These are phyloP conservation scores for Physocladia obscura DNA, from an alignment of 192 early-diverging fungal species.

Conservation along the genomic window DNA sequence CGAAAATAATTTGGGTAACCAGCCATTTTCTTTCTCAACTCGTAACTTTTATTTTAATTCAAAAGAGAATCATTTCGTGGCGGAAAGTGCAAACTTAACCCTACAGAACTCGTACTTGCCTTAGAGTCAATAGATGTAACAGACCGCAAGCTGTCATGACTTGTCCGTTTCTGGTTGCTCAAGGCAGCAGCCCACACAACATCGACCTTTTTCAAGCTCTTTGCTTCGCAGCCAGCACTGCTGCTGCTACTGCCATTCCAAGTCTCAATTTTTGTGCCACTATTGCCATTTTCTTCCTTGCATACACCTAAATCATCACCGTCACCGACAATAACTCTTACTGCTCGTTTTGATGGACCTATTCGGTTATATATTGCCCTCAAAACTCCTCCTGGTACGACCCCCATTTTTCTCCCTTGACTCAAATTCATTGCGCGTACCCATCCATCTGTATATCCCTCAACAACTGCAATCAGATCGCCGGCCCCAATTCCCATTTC, in stretches of 20 bases:
- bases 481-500: slow-evolving; percentile 44
- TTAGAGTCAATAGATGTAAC: background rate
- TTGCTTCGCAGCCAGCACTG: background rate
- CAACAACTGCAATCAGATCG: slow-evolving; percentile 50
- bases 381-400: slow-evolving; percentile 41
- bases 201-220: background rate
- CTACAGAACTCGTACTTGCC: slow-evolving; percentile 2
- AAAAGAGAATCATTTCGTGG: no score
- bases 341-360: slow-evolving; percentile 2
- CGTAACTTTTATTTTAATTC: no score
- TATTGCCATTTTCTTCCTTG: background rate
- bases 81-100: no score
- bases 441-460: slow-evolving; percentile 50
- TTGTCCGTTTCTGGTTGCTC: slow-evolving; percentile 12
- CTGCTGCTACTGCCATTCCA: background rate
- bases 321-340: background rate
- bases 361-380: slow-evolving; percentile 1
- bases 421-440: slow-evolving; percentile 48
- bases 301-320: background rate
- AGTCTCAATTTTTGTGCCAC: no score
- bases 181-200: slow-evolving; percentile 7
- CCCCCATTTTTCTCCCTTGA: slow-evolving; percentile 40
- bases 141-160: background rate
- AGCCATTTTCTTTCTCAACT: no score
- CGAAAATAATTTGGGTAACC: no score